These are phyloP conservation scores for Paralagenidium karlingii DNA, from an alignment of 352 stramenopile genomes.

Conservation along the genomic window DNA sequence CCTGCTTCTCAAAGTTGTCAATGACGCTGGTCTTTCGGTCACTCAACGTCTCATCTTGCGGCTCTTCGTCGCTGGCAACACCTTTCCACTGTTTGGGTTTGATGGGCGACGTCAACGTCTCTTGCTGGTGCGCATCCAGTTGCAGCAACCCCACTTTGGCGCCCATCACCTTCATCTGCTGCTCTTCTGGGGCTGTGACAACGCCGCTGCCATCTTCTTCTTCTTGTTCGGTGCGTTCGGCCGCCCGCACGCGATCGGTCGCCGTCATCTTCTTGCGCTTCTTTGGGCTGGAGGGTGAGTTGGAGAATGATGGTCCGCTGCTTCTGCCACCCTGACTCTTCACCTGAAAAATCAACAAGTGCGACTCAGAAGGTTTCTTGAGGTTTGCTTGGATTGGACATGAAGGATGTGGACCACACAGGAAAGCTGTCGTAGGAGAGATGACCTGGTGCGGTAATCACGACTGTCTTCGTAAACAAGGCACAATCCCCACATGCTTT, in stretches of 20 bases:
- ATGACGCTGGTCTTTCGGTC: no score
- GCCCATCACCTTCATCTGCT: constrained; percentile 2
- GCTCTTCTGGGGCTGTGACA: constrained; percentile 3
- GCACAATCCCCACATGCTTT: no score
- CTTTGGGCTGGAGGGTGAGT: no score
- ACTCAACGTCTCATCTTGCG: background rate
- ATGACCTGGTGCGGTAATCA: no score
- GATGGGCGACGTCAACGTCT: constrained; percentile 10
- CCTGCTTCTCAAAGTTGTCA: constrained; percentile 4
- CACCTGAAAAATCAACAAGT: no score
- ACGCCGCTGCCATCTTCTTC: background rate
- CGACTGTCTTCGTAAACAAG: no score
- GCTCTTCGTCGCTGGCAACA: constrained; percentile 10
- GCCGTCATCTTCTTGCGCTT: constrained; percentile 5
- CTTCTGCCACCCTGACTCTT: no score
- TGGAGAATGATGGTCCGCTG: no score
- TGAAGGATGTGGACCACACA: no score
- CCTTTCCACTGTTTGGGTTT: constrained; percentile 7
- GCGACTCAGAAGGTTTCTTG: no score
- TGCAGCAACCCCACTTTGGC: background rate
- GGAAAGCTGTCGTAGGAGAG: no score
- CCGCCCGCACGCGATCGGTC: constrained; percentile 1
- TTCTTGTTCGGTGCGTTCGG: background rate
- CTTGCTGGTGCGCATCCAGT: constrained; percentile 2
- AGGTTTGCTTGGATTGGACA: no score